Evolutionary conservation across 495 filamentous ascomycete genomes (phyloP), one percentile per base, ranked within the genome.

Genomic region (Penicillium ochrochloron): DNA sequence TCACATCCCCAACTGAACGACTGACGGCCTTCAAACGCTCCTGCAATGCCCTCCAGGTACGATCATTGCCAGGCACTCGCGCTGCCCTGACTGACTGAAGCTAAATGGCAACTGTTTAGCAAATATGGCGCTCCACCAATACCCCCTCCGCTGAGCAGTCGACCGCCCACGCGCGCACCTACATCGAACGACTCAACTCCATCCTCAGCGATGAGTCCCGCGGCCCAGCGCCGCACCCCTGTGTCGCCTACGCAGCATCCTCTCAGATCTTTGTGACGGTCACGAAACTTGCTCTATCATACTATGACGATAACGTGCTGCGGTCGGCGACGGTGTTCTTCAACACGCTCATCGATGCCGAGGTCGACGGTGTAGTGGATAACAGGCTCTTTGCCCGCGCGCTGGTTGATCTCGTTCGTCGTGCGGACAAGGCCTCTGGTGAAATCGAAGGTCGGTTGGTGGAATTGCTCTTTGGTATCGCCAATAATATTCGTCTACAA

Each of bases 281-380:
- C 53, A 90, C 92, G 41, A 91, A 94, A 75, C 90, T 97, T 60
- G 93, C 92, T 6, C 84, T 89, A 1, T 87, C 86, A 1, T 90
- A 90, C 29, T 88, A 90, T 69, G 88, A 93, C 72, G 92, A 94
- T 62, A 87, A 81, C 70, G 85, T 97, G 65, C 86, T 97, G 59
- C 85, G 88, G 46, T 91, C 91, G 65, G 90, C 89, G n/a, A 89
- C 97, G 37, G 78, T 85, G 15, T 85, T 96, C 66, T 97, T 97
- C 77, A 90, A 90, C 48, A 92, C 90, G 8, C 83, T 99, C 52
- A 90, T 99, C 65, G 94, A 99, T 68, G 94, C 92, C 72, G 94
- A 97, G 74, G 93, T 97, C 73, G 94, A 97, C 68, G 90, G 92
- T 44, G 95, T 97, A 64, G 86, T 97, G 29, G 90, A 93, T 65